These are phyloP conservation scores for Cymbidium sinense DNA, from an alignment of 106 monocot genomes.

Conservation along the genomic window DNA sequence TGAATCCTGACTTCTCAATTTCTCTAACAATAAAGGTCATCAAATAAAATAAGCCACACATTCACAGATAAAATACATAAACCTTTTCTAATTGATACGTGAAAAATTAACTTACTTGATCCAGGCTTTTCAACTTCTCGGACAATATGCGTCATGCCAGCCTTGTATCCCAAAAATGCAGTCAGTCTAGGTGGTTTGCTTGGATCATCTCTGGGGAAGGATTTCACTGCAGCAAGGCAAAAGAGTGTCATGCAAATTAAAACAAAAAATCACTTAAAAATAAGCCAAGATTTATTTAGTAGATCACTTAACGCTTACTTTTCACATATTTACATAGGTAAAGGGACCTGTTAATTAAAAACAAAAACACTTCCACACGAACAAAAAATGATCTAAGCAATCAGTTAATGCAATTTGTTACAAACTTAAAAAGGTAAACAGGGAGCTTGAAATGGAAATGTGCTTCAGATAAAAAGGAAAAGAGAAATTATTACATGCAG, in stretches of 20 bases:
- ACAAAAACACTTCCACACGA: too few species aligned
- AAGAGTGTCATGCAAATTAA: neutral
- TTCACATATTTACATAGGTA: neutral
- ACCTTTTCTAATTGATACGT: neutral
- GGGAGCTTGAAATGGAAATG: too few species aligned
- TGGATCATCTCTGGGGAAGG: conserved; percentile 75
- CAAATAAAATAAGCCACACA: neutral
- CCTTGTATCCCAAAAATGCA: conserved; percentile 81
- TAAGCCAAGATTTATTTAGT: neutral
- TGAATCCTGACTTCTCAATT: neutral
- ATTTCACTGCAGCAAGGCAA: conserved; percentile 48
- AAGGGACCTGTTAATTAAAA: too few species aligned
- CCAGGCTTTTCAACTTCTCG: conserved; percentile 87
- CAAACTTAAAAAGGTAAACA: too few species aligned
- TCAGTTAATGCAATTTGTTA: too few species aligned
- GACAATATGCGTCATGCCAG: conserved; percentile 87
- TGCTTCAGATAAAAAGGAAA: too few species aligned
- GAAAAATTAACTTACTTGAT: conserved; percentile 42
- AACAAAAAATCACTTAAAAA: neutral
- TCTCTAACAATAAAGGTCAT: neutral
- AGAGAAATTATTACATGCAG: too few species aligned
- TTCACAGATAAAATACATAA: neutral
- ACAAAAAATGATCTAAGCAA: too few species aligned
- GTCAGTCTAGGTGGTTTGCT: conserved; percentile 48
- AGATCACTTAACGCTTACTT: neutral